Percentiles rank a stretch among this genome's conserved stretches.
Evolutionary conservation across 2,329 filamentous ascomycete genomes (phyloP).

Genomic region (Exophiala mesophila): DNA sequence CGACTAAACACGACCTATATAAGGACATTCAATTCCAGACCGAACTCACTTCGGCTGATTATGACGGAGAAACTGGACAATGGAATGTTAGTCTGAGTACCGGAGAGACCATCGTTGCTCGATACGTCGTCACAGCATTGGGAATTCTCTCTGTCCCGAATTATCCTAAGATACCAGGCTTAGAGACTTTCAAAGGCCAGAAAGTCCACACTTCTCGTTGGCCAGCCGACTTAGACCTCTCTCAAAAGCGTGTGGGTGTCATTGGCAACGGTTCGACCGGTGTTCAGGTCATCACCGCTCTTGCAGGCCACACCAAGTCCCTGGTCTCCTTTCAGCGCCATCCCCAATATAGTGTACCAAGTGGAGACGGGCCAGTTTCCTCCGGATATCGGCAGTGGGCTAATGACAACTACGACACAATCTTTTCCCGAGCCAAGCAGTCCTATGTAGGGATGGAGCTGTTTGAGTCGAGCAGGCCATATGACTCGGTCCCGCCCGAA

Average conservation of each 20-base stretch:
- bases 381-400: conserved; percentile 43
- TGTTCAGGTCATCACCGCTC: conserved; percentile 59
- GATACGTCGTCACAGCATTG: conserved; percentile 43
- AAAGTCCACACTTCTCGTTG: conserved; percentile 57
- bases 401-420: conserved; percentile 12
- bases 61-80: conserved; percentile 30
- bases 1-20: conserved; percentile 38
- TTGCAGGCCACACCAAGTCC: conserved; percentile 47
- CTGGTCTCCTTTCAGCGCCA: conserved; percentile 57
- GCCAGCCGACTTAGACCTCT: conserved; percentile 49
- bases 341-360: conserved; percentile 59
- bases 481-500: conserved; percentile 1
- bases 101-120: conserved; percentile 34
- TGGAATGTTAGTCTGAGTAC: conserved; percentile 44
- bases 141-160: conserved; percentile 54
- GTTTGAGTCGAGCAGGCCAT: conserved; percentile 37
- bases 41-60: conserved; percentile 38
- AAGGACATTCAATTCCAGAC: conserved; percentile 41
- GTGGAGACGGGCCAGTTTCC: conserved; percentile 48
- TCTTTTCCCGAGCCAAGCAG: conserved; percentile 30
- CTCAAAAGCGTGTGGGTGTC: conserved; percentile 55
- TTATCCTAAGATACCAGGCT: conserved; percentile 55
- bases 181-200: conserved; percentile 54
- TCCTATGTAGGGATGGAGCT: conserved; percentile 58
- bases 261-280: conserved; percentile 62